Base-by-base conservation (phyloP, 768 basidiomycete genomes). In the Collybia sp. region DNA sequence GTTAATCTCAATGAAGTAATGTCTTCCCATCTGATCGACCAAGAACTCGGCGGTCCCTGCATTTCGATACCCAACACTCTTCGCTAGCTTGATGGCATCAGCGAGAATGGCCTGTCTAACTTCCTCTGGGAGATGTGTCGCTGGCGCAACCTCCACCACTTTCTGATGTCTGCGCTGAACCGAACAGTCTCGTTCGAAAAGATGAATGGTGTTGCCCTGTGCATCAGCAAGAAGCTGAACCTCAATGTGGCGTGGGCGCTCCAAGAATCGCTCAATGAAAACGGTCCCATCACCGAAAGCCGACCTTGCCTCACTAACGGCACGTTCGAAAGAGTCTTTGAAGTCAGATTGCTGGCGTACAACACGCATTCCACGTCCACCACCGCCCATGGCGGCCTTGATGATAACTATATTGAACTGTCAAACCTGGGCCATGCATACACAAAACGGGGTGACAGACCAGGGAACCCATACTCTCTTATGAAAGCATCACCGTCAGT, bases 1-100 rank as follows among this genome's bases (percentile, higher is more conserved):
- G 68, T 97, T 97, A 58, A 99, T 97, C 69, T 99, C 96, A 60
- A 99, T 98, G 72, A 99, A 98, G 70, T 98, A 98, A 68, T 96
- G 93, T 56, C 93, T 79, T 57, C 91, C 93, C 75, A 88, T 82
- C 62, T 93, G 89, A 67, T 98, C 96, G 51, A 98, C 93, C 66
- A 99, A 75, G 75, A 98, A 99, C 70, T 99, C 96, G 18, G 92
- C 93, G 33, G 96, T 98, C 53, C 96, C 95, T 43, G 96, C 96
- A 65, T 96, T 97, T 53, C 92, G 80, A 67, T 99, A 99, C 5
- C 86, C 82, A 54, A 98, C 96, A 47, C 88, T 90, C 69, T 80
- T 86, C 45, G 93, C 93, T 46, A 98, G 76, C 71, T 87, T 97
- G 71, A 97, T 91, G 9, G 96, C 96, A 63, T 97, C 95, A 30